These are phyloP conservation scores for Arthrobotrys sinensis DNA, from an alignment of 2,329 filamentous ascomycete genomes.

Conservation along the genomic window DNA sequence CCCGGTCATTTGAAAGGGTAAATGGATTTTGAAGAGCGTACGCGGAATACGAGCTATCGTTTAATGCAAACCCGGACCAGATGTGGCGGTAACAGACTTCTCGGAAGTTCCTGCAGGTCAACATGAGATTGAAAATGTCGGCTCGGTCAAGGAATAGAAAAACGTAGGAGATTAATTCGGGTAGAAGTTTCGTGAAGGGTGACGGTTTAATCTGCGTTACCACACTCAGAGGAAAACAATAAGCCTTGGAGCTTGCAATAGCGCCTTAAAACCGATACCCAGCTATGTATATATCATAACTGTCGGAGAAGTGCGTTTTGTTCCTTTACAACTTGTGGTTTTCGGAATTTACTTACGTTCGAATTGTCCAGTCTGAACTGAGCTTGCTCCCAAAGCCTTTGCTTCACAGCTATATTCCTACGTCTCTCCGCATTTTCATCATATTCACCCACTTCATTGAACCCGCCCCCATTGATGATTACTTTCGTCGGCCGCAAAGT, in stretches of 20 bases:
- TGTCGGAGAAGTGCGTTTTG: no score
- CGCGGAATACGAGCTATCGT: background rate
- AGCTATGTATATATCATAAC: no score
- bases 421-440: background rate
- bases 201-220: background rate
- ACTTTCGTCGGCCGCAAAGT: conserved; percentile 3
- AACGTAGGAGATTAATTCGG: background rate
- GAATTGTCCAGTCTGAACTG: background rate
- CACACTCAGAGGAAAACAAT: no score
- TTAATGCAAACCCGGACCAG: background rate
- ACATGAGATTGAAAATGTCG: conserved; percentile 6
- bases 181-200: background rate
- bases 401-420: background rate
- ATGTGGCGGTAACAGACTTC: conserved; percentile 1
- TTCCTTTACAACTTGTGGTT: no score
- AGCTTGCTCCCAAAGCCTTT: conserved; percentile 6
- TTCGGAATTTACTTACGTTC: background rate
- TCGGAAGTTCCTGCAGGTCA: conserved; percentile 18
- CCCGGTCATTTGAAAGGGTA: no score
- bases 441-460: background rate
- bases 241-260: no score
- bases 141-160: background rate
- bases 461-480: conserved; percentile 27
- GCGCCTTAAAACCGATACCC: no score
- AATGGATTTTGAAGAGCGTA: no score